Base-by-base conservation (phyloP, 768 basidiomycete species). In the Suillus brevipes region DNA sequence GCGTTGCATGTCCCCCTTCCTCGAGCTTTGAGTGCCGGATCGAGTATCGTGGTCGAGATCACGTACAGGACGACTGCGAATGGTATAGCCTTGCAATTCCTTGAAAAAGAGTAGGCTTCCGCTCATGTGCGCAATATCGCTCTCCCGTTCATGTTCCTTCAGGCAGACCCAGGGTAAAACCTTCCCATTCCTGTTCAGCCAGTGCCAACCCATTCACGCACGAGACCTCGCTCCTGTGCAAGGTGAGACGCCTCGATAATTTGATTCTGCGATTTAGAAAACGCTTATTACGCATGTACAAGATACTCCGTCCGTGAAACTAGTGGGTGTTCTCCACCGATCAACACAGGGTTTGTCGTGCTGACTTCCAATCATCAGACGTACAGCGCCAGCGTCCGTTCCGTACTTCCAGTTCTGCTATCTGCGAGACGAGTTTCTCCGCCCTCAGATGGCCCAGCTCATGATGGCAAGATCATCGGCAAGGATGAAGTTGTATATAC, bases 171-270 rank as follows among this genome's bases (percentile, higher is more conserved):
- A 84, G 60, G 83, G 84, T 6, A 84, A 84, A 61, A 77, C 78
- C 56, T 82, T 83, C 71, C 81, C 84, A 4, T 87, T 83, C 75
- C 75, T 87, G 18, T 88, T 86, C 77, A 84, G 83, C 59, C 87
- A 87, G 68, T 83, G 80, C 68, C 86, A 87, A 68, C 85, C 86
- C 7, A 87, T 86, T 70, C 84, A 86, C 70, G 84, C 83, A 7
- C 78, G 86, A 38, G 79, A 80, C 1, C 72, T 86, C n/a, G 71
- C 82, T 6, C 86, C 85, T 2, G 73, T 83, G 47, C 84, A 86
- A 74, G 79, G 79, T 78, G 60, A 62, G 60, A 14, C 1, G 7
- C n/a, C n/a, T 8, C 61, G 23, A 50, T 20, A 57, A 23, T 12
- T 10, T 45, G 3, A 59, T 64, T 62, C 2, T 59, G 6, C 25